A percentile compares a stretch with the other conserved stretches of the same genome.
Conservation (phyloP, 768 basidiomycete genomes). For the Termitomyces titanicus region DNA sequence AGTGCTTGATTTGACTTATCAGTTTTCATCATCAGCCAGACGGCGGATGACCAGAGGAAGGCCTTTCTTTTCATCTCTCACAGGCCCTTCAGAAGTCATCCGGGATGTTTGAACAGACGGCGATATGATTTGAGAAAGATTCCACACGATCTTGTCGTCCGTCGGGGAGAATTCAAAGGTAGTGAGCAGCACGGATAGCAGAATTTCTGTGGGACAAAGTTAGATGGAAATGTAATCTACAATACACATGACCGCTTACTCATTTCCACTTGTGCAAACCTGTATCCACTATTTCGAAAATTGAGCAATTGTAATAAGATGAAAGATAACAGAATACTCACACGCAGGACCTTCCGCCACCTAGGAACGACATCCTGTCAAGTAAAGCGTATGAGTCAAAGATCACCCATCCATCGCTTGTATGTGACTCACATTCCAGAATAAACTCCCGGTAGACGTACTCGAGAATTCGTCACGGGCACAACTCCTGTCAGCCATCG, state of each 20-base stretch:
- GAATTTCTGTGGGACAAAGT: constrained; percentile 28
- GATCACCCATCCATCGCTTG: not conserved
- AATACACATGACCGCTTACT: constrained; percentile 31
- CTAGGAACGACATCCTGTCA: constrained; percentile 52
- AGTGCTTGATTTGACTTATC: too few species aligned
- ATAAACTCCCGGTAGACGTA: constrained; percentile 47
- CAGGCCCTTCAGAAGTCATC: constrained; percentile 7
- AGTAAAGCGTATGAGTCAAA: not conserved
- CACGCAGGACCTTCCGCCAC: constrained; percentile 53
- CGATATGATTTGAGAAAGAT: constrained; percentile 44
- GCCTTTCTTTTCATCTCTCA: constrained; percentile 31
- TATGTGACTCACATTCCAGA: constrained; percentile 39
- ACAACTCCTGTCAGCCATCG: constrained; percentile 38
- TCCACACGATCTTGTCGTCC: constrained; percentile 39
- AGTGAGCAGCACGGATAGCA: constrained; percentile 33
- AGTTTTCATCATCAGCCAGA: constrained; percentile 2
- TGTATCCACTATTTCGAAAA: constrained; percentile 36
- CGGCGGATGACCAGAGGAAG: constrained; percentile 29
- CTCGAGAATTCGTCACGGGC: constrained; percentile 5
- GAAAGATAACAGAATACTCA: constrained; percentile 20
- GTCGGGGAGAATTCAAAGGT: constrained; percentile 33
- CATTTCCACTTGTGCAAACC: constrained; percentile 54
- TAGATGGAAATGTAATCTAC: not conserved
- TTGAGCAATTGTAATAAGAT: not conserved
- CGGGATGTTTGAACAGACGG: constrained; percentile 30